Conservation (phyloP, 75 land plant genomes). For the Pinus tabuliformis region DNA sequence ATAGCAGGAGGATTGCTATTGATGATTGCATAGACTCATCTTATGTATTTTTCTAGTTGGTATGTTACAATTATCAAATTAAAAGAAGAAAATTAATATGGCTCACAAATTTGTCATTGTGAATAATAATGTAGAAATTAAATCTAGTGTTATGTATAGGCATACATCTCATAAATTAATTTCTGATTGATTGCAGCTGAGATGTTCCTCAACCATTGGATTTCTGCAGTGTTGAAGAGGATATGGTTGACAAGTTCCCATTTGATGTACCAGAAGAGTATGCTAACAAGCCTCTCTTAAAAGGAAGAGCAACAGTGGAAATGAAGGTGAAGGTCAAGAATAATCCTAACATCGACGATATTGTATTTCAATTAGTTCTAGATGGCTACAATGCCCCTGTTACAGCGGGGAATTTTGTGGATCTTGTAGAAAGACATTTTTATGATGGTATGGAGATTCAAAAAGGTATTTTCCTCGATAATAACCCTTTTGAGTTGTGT, state of each 20-base stretch:
- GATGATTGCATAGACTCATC: background rate
- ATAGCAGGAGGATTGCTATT: background rate
- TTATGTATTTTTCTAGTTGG: background rate
- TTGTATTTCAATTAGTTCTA: conserved; percentile 75
- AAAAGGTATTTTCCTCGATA: conserved; percentile 51
- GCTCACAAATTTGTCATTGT: background rate
- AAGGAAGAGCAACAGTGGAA: conserved; percentile 95
- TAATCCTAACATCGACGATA: conserved; percentile 82
- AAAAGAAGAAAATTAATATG: conserved; percentile 3
- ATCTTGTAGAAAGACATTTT: conserved; percentile 92
- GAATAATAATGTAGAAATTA: background rate
- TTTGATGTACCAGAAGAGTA: conserved; percentile 93
- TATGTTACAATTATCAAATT: background rate
- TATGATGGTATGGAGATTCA: conserved; percentile 99
- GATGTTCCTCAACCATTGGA: conserved; percentile 87
- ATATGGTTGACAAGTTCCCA: conserved; percentile 95
- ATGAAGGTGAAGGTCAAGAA: conserved; percentile 98
- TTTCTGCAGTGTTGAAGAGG: conserved; percentile 99
- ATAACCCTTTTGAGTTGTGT: background rate
- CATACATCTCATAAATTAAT: conserved; percentile 51
- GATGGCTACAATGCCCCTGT: conserved; percentile 99
- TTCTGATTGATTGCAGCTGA: conserved; percentile 95
- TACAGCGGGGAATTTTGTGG: conserved; percentile 94
- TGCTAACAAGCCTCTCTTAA: conserved; percentile 79
- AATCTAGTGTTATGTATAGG: conserved; percentile 2